Conservation (phyloP, 148 eudicot species). For the Spergularia marina region DNA sequence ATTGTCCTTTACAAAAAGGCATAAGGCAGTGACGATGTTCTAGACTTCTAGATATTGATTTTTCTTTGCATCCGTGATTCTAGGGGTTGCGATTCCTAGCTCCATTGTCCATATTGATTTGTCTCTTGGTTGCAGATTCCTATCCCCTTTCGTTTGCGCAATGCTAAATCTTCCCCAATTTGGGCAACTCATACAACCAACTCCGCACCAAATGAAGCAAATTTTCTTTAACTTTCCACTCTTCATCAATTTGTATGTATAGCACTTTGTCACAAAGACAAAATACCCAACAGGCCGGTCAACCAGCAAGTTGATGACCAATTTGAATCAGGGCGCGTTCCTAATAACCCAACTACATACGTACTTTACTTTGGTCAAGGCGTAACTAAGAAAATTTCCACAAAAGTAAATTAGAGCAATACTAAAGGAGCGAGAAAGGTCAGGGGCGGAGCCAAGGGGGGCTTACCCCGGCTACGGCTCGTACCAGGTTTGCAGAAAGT, state of each 20-base stretch:
- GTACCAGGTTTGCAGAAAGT: no score
- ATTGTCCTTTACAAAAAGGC: no score
- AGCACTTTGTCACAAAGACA: slow-evolving; percentile 1
- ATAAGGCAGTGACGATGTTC: neutral
- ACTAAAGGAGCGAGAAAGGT: no score
- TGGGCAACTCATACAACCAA: neutral
- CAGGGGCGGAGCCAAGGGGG: no score
- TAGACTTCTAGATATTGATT: neutral
- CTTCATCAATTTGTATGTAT: slow-evolving; percentile 4
- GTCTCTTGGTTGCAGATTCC: neutral
- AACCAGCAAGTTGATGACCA: slow-evolving; percentile 14
- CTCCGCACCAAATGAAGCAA: neutral
- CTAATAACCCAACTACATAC: no score
- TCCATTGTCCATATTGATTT: neutral
- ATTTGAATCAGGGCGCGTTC: neutral
- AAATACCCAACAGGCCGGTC: neutral
- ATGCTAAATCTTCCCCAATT: neutral
- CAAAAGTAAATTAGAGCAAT: no score
- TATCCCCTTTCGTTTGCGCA: neutral
- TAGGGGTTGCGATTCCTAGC: slow-evolving; percentile 2
- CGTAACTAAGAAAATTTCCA: no score
- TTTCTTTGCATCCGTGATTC: slow-evolving; percentile 4
- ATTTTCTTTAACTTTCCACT: slow-evolving; percentile 12
- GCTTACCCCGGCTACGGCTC: no score
- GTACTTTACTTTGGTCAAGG: no score